These are phyloP conservation scores for Trapa bicornis DNA, from an alignment of 345 rosid species.

Conservation along the genomic window DNA sequence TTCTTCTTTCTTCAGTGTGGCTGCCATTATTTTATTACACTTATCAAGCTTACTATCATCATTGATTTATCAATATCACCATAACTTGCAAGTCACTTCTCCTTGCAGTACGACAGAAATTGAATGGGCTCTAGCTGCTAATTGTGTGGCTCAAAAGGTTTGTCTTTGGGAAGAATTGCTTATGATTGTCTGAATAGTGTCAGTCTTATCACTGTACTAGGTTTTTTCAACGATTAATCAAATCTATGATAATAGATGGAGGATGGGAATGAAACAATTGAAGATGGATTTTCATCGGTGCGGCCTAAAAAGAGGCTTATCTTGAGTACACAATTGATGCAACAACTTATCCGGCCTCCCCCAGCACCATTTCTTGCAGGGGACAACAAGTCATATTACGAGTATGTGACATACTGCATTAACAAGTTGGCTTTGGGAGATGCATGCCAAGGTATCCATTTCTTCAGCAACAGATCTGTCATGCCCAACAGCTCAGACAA, in stretches of 20 bases:
- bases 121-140: slow-evolving; percentile 56
- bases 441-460: slow-evolving; percentile 42
- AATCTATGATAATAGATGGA: slow-evolving; percentile 39
- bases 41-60: background rate
- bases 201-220: background rate
- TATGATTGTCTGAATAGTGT: background rate
- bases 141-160: slow-evolving; percentile 67
- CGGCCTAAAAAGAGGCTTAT: slow-evolving; percentile 73
- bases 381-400: slow-evolving; percentile 37
- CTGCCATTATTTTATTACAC: background rate
- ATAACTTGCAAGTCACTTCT: slow-evolving; percentile 3
- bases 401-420: slow-evolving; percentile 34
- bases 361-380: slow-evolving; percentile 36
- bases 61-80: background rate
- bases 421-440: slow-evolving; percentile 57
- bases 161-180: slow-evolving; percentile 10
- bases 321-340: slow-evolving; percentile 70
- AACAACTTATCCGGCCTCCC: slow-evolving; percentile 50
- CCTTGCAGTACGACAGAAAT: slow-evolving; percentile 52
- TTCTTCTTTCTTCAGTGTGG: background rate
- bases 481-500: slow-evolving; percentile 23
- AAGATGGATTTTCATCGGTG: slow-evolving; percentile 28
- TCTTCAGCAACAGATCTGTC: slow-evolving; percentile 18
- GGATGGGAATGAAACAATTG: slow-evolving; percentile 36
- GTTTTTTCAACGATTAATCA: slow-evolving; percentile 5